Evolutionary conservation across 495 filamentous ascomycete genomes (phyloP).

Genomic region (Penicillium parvum): DNA sequence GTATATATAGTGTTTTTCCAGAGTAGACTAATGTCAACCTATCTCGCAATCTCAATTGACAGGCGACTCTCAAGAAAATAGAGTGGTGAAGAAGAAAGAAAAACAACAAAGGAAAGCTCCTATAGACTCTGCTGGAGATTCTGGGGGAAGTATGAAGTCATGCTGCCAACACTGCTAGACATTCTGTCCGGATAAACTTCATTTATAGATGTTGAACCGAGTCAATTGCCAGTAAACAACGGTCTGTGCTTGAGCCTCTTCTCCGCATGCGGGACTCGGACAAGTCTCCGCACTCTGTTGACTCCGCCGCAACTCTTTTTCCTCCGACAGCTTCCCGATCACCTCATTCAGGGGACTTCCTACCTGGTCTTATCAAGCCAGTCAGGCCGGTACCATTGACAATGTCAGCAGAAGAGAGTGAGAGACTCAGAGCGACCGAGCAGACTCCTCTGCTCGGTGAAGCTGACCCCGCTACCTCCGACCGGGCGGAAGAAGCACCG

Average conservation of each 20-base stretch:
- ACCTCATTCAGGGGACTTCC: slow-evolving; percentile 4
- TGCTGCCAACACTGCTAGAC: no score
- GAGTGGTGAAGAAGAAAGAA: no score
- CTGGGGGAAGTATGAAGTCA: no score
- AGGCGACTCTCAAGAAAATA: no score
- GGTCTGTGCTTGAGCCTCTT: background rate
- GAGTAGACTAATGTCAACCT: no score
- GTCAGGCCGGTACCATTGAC: background rate
- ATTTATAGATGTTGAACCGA: no score
- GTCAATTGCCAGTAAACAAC: background rate
- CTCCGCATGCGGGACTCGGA: slow-evolving; percentile 2
- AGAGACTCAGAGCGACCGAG: slow-evolving; percentile 28
- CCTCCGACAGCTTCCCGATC: background rate
- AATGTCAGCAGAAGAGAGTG: slow-evolving; percentile 20
- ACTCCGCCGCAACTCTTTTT: background rate
- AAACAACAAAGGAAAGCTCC: no score
- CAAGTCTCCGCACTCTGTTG: background rate
- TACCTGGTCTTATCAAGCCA: background rate
- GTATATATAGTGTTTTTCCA: no score
- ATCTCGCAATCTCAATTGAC: no score
- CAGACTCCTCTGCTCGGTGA: slow-evolving; percentile 39
- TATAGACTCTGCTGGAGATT: no score
- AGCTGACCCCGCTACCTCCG: slow-evolving; percentile 12
- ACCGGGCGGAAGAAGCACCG: slow-evolving; percentile 19
- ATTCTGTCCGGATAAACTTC: no score